A percentile compares a stretch with the other conserved stretches of the same genome.
Conservation (phyloP, 2,329 filamentous ascomycete species). For the Talaromyces albobiverticillius region DNA sequence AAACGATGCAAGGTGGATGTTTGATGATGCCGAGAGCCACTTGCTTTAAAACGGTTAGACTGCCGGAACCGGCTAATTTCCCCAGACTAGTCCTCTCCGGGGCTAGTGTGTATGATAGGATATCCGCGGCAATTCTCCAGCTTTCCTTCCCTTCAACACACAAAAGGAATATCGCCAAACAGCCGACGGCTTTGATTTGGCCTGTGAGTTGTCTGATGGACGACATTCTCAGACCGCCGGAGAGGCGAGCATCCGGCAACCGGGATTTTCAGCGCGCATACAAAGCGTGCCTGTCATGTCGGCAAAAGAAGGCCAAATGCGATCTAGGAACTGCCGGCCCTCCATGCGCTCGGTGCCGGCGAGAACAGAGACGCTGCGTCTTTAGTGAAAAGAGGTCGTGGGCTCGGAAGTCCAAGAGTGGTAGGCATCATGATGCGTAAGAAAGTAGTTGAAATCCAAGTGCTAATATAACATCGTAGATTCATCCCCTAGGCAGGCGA, state of each 20-base stretch:
- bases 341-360: conserved; percentile 49
- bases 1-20: background rate
- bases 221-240: conserved; percentile 11
- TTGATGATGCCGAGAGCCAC: background rate
- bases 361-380: conserved; percentile 51
- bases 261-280: conserved; percentile 46
- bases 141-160: background rate
- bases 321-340: conserved; percentile 41
- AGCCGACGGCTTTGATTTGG: background rate
- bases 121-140: conserved; percentile 8
- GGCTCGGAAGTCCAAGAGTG: conserved; percentile 37
- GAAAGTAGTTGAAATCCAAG: background rate
- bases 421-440: conserved; percentile 12
- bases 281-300: conserved; percentile 54
- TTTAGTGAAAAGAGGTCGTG: conserved; percentile 44
- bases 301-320: conserved; percentile 53
- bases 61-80: conserved; percentile 3
- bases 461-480: conserved; percentile 3
- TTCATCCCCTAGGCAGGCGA: background rate
- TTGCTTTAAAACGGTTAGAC: no score
- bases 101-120: background rate
- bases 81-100: no score
- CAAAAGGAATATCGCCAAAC: background rate
- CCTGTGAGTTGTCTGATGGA: conserved; percentile 4
- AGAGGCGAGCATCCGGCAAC: conserved; percentile 12